phyloP scores from a whole-genome alignment of 768 basidiomycete genomes.

The Hirschioporus abietinus region DNA sequence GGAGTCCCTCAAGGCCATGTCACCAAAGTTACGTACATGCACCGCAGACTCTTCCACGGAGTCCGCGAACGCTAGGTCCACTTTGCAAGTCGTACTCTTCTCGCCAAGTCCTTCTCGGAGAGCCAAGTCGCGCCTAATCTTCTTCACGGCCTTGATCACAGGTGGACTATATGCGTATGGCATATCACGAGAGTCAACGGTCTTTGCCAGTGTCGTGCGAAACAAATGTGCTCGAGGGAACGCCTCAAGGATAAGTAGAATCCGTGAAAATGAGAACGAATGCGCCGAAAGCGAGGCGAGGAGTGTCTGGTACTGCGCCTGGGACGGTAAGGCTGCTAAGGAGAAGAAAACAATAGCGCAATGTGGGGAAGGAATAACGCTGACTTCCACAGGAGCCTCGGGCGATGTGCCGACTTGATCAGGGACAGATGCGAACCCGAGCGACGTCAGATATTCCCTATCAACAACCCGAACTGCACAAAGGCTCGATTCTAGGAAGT shows the following conservation, averaged over 20 bases:
- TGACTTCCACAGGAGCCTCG: slow-evolving; percentile 35
- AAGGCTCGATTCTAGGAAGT: slow-evolving; percentile 37
- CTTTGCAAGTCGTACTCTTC: slow-evolving; percentile 36
- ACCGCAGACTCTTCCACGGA: slow-evolving; percentile 52
- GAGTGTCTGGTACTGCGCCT: slow-evolving; percentile 34
- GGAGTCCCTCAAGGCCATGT: slow-evolving; percentile 41
- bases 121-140: slow-evolving; percentile 54
- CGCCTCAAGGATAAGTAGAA: slow-evolving; percentile 64
- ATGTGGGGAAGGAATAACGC: slow-evolving; percentile 58
- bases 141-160: slow-evolving; percentile 64
- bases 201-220: slow-evolving; percentile 25
- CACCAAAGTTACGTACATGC: slow-evolving; percentile 52
- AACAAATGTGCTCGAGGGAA: slow-evolving; percentile 40
- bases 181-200: slow-evolving; percentile 7
- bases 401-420: not conserved
- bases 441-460: slow-evolving; percentile 43
- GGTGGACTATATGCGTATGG: slow-evolving; percentile 57
- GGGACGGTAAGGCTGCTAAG: slow-evolving; percentile 43
- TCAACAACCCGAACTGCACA: slow-evolving; percentile 58
- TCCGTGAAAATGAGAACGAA: slow-evolving; percentile 56
- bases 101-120: slow-evolving; percentile 57
- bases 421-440: not conserved
- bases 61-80: slow-evolving; percentile 61
- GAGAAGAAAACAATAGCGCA: slow-evolving; percentile 48
- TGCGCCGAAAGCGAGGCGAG: slow-evolving; percentile 39